Conservation (phyloP, 805 yeast species). For the Candida sphagnicola region DNA sequence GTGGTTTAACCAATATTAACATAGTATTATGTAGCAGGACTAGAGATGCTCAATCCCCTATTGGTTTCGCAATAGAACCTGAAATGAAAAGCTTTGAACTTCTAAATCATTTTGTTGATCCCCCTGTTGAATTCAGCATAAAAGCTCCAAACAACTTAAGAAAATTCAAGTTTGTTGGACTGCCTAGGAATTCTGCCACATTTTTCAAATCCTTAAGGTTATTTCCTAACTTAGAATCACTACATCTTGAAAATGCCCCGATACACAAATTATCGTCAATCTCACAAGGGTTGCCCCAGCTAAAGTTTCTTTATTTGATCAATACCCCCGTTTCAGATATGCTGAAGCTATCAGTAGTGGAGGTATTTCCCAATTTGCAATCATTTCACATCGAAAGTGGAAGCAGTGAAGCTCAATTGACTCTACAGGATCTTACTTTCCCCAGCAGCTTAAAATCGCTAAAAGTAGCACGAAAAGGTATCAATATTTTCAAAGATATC, state of each 20-base stretch:
- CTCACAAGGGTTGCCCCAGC: constrained; percentile 1
- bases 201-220: background rate
- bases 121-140: background rate
- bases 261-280: background rate
- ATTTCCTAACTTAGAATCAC: background rate
- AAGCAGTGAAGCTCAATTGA: constrained; percentile 5
- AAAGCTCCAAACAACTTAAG: background rate
- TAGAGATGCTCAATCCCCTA: background rate
- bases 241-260: background rate
- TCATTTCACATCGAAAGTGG: constrained; percentile 7
- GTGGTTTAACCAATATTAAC: background rate
- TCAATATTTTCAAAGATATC: constrained; percentile 4
- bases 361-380: constrained; percentile 5
- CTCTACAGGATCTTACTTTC: constrained; percentile 4
- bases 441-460: constrained; percentile 5
- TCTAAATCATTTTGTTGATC: constrained; percentile 1
- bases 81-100: background rate
- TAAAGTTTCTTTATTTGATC: constrained; percentile 4
- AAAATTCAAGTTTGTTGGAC: background rate
- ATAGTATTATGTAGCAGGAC: background rate
- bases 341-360: constrained; percentile 1
- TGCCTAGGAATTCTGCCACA: background rate
- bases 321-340: constrained; percentile 5
- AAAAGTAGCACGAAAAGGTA: constrained; percentile 7
- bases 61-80: background rate